phyloP scores from a whole-genome alignment of 129 eudicot species.

The Helianthus annuus region HanXRQr2.0-SUNRISE NC_035435.2:134662496-134662995 shows the following conservation, averaged over 20 bases:
- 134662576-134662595: background rate
- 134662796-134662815: slow-evolving; percentile 87
- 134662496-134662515: background rate
- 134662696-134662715: background rate
- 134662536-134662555: background rate
- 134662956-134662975: slow-evolving; percentile 14
- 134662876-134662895: slow-evolving; percentile 92
- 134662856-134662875: slow-evolving; percentile 93
- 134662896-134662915: slow-evolving; percentile 74
- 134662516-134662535: background rate
- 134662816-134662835: slow-evolving; percentile 81
- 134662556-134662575: background rate
- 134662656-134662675: background rate
- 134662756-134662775: slow-evolving; percentile 82
- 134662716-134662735: background rate
- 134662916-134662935: slow-evolving; percentile 35
- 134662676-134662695: background rate
- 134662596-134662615: background rate
- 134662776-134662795: slow-evolving; percentile 87
- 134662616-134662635: background rate
- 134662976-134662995: slow-evolving; percentile 15
- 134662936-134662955: background rate
- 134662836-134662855: slow-evolving; percentile 74
- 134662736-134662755: slow-evolving; percentile 71
- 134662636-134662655: background rate